These are phyloP conservation scores for Ehretia macrophylla DNA, from an alignment of 257 asterid species.

Conservation along the genomic window DNA sequence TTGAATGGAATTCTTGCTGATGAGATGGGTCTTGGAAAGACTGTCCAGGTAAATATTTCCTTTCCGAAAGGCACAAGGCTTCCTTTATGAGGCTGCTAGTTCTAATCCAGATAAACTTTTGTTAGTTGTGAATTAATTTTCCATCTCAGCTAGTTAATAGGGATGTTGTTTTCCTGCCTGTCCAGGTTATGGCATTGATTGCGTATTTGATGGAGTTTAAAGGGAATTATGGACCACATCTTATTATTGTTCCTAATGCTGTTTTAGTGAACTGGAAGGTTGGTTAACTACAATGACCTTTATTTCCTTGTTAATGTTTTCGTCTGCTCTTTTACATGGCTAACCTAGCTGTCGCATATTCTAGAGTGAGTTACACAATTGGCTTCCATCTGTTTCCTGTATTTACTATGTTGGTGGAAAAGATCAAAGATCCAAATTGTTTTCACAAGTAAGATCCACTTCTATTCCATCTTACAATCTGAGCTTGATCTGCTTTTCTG, in stretches of 20 bases:
- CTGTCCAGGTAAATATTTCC: conserved; percentile 72
- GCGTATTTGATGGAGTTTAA: conserved; percentile 97
- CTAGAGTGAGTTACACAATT: conserved; percentile 80
- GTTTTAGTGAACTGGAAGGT: conserved; percentile 99
- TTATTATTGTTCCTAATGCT: conserved; percentile 97
- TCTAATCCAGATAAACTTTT: too few relatives aligned
- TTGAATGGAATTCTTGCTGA: conserved; percentile 98
- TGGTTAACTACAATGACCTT: conserved; percentile 17
- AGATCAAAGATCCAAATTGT: conserved; percentile 83
- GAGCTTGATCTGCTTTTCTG: conserved; percentile 13
- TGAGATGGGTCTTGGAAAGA: conserved; percentile 99
- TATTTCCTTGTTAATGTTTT: background rate
- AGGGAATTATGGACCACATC: conserved; percentile 99
- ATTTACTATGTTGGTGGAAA: conserved; percentile 11
- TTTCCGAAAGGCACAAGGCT: background rate
- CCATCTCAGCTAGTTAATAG: background rate
- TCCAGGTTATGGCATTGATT: conserved; percentile 94
- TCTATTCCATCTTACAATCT: conserved; percentile 11
- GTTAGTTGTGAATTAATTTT: background rate
- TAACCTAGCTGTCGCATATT: conserved; percentile 25
- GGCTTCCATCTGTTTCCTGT: background rate
- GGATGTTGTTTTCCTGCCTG: conserved; percentile 11
- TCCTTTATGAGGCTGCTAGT: too few relatives aligned
- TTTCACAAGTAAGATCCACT: conserved; percentile 72
- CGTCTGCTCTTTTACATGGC: conserved; percentile 10